Evolutionary conservation across 169 alveolate species (phyloP), one percentile per base, ranked within the genome.

Genomic region (Plasmodium coatneyi): DNA sequence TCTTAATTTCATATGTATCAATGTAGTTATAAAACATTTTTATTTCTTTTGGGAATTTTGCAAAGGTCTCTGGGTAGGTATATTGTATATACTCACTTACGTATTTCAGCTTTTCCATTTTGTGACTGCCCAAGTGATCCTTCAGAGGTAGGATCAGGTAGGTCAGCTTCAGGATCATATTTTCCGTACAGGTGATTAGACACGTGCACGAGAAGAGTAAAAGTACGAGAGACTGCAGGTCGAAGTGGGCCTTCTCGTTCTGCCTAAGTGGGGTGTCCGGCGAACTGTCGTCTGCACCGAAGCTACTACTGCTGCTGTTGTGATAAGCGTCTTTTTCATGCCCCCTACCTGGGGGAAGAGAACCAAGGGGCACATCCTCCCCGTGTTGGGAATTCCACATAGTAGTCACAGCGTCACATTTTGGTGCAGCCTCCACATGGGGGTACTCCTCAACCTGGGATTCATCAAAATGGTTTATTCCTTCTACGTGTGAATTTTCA

Each of bases 141-240:
- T 89, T 86, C n/a, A 83, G 82, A 22, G 94, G 86, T n/a, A 86
- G 66, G 46, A 95, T 76, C 71, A 92, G 91, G 41, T 95, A 83
- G 81, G 95, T 83, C 28, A 93, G 80, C 54, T 93, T 93, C 46
- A 89, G 84, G 7, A 95, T 94, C 90, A 93, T 90, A 89, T 96
- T 92, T 78, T 82, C 91, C 14, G 84, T 46, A 22, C 92, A 49
- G 30, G 28, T 9, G 6, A 41, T 52, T 54, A 71, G 80, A 34
- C 94, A 71, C 2, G 66, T 66, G 22, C 83, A 60, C 36, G 92
- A 81, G 54, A 71, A 96, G 19, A 96, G 92, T 81, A 87, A 78
- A 39, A 96, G 72, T 5, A 96, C 97, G 52, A 94, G 74, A 14
- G 97, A 95, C 71, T 96, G 98, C 32, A 94, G 54, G 83, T 96